Percentiles rank a stretch among this genome's conserved stretches.
phyloP scores from a whole-genome alignment of 2,329 filamentous ascomycete species.

The Ascochyta lentis region DNA sequence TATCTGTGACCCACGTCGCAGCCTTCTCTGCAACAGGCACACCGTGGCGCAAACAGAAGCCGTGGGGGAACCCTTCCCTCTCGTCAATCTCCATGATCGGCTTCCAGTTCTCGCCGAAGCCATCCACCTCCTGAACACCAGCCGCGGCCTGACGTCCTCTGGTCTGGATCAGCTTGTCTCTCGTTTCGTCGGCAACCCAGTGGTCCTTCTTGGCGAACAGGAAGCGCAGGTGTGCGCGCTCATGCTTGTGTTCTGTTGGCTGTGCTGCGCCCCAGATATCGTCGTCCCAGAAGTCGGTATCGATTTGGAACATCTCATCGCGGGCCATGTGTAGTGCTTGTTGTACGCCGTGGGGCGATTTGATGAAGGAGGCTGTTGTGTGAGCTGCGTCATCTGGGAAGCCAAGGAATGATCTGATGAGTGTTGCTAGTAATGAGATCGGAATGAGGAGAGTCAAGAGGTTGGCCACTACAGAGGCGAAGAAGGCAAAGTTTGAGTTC shows the following conservation, averaged over 20 bases:
- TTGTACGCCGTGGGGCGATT: conserved; percentile 56
- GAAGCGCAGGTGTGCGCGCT: conserved; percentile 60
- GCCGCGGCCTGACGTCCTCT: conserved; percentile 39
- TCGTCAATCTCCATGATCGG: conserved; percentile 64
- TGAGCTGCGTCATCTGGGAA: conserved; percentile 54
- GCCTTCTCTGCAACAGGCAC: conserved; percentile 60
- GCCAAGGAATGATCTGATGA: conserved; percentile 54
- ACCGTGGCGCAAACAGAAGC: conserved; percentile 62
- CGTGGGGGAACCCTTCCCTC: conserved; percentile 62
- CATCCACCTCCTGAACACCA: conserved; percentile 14
- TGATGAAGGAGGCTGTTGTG: conserved; percentile 60
- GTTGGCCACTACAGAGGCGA: conserved; percentile 48
- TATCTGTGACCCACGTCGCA: conserved; percentile 55
- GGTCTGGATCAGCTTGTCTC: conserved; percentile 60
- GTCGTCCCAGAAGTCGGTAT: conserved; percentile 62
- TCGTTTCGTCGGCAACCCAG: conserved; percentile 66
- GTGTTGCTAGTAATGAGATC: conserved; percentile 43
- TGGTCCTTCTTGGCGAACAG: conserved; percentile 67
- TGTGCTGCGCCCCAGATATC: conserved; percentile 64
- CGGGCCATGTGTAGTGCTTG: conserved; percentile 66
- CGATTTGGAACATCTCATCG: conserved; percentile 65
- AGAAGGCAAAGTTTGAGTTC: conserved; percentile 33
- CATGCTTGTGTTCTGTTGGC: conserved; percentile 33
- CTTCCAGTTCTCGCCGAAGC: conserved; percentile 44
- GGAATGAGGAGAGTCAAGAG: conserved; percentile 55